Conservation (phyloP, 2,329 filamentous ascomycete genomes). For the Periconia sp. region DNA sequence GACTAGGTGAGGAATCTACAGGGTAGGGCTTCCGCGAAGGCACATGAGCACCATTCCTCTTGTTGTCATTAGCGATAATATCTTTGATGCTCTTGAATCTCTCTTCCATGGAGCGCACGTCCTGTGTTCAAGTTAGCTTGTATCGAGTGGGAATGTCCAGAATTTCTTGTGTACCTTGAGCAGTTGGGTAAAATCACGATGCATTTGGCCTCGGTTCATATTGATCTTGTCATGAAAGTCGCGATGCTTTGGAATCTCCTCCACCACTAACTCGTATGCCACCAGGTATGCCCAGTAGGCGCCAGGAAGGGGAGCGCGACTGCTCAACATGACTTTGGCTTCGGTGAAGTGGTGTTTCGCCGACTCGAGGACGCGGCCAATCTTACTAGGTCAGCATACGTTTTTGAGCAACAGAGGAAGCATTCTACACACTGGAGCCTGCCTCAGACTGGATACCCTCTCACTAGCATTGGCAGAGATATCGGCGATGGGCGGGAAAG, state of each 20-base stretch:
- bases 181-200: constrained; percentile 52
- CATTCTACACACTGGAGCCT: constrained; percentile 26
- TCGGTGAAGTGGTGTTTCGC: constrained; percentile 46
- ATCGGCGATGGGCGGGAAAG: constrained; percentile 46
- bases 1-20: constrained; percentile 8
- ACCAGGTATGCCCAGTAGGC: constrained; percentile 84
- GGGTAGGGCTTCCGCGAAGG: background rate
- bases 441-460: constrained; percentile 33
- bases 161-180: constrained; percentile 17
- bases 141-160: background rate
- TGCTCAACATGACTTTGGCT: constrained; percentile 56
- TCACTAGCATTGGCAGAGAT: constrained; percentile 44
- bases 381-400: constrained; percentile 32
- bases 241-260: constrained; percentile 73
- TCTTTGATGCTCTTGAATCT: constrained; percentile 52
- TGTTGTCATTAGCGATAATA: constrained; percentile 55
- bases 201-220: constrained; percentile 53
- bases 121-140: constrained; percentile 20
- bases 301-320: constrained; percentile 61
- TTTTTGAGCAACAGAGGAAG: background rate
- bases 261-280: constrained; percentile 75
- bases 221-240: constrained; percentile 68
- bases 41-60: constrained; percentile 57
- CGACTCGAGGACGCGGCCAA: constrained; percentile 43
- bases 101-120: constrained; percentile 41